Evolutionary conservation across 139 green algal species (phyloP).

Genomic region (Limnomonas spitsbergensis): DNA sequence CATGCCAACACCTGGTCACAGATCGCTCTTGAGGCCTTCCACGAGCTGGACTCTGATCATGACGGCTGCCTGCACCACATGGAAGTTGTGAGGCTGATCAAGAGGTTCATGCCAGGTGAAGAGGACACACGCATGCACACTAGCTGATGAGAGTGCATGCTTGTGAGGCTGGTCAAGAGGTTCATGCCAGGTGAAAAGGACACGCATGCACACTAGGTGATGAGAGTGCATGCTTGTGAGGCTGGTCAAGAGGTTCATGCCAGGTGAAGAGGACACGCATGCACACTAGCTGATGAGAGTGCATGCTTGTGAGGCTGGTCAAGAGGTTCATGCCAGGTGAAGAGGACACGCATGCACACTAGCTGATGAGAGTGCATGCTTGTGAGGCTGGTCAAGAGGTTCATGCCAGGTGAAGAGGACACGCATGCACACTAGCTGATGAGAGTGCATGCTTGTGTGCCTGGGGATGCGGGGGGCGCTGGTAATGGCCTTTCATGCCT

Average conservation of each 20-base stretch:
- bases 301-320: constrained; percentile 35
- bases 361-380: no score
- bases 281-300: no score
- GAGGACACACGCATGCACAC: no score
- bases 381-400: constrained; percentile 27
- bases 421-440: no score
- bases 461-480: constrained; percentile 30
- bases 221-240: no score
- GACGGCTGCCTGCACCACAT: constrained; percentile 38
- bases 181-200: constrained; percentile 32
- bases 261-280: constrained; percentile 24
- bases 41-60: constrained; percentile 31
- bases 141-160: no score
- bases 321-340: constrained; percentile 32
- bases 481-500: no score
- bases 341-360: no score
- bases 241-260: constrained; percentile 30
- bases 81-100: constrained; percentile 38
- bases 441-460: no score
- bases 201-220: no score
- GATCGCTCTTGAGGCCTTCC: constrained; percentile 29
- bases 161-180: constrained; percentile 28
- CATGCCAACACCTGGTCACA: constrained; percentile 27
- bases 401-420: constrained; percentile 31
- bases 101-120: constrained; percentile 32